Base-by-base conservation (phyloP, 257 asterid genomes). In the Thymus mandschuricus region DNA sequence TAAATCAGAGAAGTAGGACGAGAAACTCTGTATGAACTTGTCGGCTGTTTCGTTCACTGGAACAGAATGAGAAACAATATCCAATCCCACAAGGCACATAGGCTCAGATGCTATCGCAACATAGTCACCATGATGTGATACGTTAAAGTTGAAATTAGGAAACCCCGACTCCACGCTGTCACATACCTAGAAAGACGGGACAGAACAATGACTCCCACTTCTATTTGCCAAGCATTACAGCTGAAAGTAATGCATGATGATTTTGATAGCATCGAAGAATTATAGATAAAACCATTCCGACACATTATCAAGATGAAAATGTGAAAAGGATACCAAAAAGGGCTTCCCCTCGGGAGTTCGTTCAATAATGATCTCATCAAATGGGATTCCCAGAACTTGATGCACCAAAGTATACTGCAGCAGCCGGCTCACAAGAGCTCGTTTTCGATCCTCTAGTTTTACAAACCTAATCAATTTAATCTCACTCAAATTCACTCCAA, bases 21-120 rank as follows among this genome's bases (percentile, higher is more conserved):
- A 79, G 84, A 94, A 91, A 68, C 78, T 85, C 69, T 69, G 74
- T 63, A 91, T 75, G 79, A 86, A 94, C 48, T 83, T 75, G 1
- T 75, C 57, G 11, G 88, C 90, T 12, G 96, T 74, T 72, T 91
- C 96, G 60, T 89, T 91, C 76, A 62, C 73, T 29, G 96, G 97
- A 75, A 82, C 12, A 28, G 85, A 78, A 75, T 72, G 79, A 80
- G 91, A 75, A 66, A 81, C 96, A 9, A 94, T 81, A 78, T 94
- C 97, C 87, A 91, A 74, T 28, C 99, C 99, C 75, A 89, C 96
- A 34, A 91, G 86, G 78, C 92, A 94, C 64, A 91, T 33, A 52
- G 97, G 97, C 81, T 94, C 99, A 59, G 96, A 94, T 79, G 99
- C 97, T 80, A 94, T 88, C 33, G 86, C 96, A 41, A 91, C 99